Conservation (phyloP, 1,139 yeast genomes). For the Geotrichum candidum region DNA sequence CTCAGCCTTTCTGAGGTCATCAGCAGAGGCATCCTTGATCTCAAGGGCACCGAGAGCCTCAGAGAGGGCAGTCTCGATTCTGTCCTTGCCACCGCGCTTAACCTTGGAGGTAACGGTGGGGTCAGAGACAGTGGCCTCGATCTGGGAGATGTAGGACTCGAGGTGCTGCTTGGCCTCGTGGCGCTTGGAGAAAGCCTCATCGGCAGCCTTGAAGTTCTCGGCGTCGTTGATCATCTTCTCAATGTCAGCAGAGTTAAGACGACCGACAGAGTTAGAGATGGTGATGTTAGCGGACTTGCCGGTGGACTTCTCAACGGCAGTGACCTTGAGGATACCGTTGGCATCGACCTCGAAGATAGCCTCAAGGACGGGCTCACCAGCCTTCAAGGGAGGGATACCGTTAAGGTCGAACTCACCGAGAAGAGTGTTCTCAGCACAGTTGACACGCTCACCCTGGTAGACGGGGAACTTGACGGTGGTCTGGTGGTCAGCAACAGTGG, state of each 20-base stretch:
- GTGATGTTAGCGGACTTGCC: conserved; percentile 99
- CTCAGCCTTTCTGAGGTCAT: conserved; percentile 98
- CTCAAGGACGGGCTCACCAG: conserved; percentile 99
- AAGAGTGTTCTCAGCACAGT: conserved; percentile 98
- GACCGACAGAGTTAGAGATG: conserved; percentile 99
- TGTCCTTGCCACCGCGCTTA: conserved; percentile 96
- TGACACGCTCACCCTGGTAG: conserved; percentile 99
- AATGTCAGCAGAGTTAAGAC: conserved; percentile 94
- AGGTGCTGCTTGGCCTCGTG: conserved; percentile 99
- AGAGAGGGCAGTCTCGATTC: conserved; percentile 96
- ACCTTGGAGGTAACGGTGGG: conserved; percentile 97
- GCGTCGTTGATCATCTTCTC: conserved; percentile 99
- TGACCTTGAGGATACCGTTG: conserved; percentile 99
- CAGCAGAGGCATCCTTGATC: conserved; percentile 93
- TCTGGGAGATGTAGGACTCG: conserved; percentile 91
- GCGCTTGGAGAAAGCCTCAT: conserved; percentile 98
- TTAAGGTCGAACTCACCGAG: conserved; percentile 99
- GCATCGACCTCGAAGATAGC: conserved; percentile 99
- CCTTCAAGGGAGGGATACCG: conserved; percentile 98
- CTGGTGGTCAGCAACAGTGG: conserved; percentile 99
- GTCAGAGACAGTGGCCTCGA: conserved; percentile 95
- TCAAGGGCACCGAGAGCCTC: conserved; percentile 98
- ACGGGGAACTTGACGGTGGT: conserved; percentile 99
- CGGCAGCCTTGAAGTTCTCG: conserved; percentile 97
- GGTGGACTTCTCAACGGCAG: conserved; percentile 98